Conservation (phyloP, 768 basidiomycete species). For the Russula virescens region DNA sequence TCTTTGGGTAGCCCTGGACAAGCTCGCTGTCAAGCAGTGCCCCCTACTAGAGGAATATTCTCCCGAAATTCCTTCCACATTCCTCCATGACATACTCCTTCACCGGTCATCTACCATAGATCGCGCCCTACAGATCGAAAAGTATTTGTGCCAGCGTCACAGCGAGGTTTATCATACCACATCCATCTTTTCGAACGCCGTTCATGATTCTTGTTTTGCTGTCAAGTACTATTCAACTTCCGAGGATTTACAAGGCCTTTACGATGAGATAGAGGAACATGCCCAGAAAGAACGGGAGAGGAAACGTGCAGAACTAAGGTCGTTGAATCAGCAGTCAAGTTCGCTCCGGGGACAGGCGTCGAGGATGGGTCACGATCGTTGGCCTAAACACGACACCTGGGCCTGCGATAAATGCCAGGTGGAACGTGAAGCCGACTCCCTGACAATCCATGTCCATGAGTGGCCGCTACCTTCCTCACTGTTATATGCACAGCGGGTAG, state of each 20-base stretch:
- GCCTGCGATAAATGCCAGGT: constrained; percentile 3
- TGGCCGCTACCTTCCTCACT: constrained; percentile 9
- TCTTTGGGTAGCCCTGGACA: constrained; percentile 46
- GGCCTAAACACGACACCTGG: too few species aligned
- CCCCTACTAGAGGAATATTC: constrained; percentile 42
- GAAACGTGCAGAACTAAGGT: constrained; percentile 3
- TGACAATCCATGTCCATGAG: constrained; percentile 9
- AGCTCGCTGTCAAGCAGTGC: constrained; percentile 29
- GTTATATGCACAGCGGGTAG: not conserved
- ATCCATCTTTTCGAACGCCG: constrained; percentile 7
- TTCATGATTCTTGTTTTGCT: not conserved
- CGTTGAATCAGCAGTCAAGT: not conserved
- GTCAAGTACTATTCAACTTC: constrained; percentile 7
- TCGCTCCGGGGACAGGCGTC: not conserved
- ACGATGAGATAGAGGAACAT: not conserved
- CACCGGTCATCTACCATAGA: constrained; percentile 23
- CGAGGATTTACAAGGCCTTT: not conserved
- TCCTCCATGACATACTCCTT: constrained; percentile 42
- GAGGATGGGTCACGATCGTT: not conserved
- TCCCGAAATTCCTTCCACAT: constrained; percentile 37
- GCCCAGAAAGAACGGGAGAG: not conserved
- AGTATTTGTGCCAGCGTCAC: constrained; percentile 10
- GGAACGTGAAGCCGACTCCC: not conserved
- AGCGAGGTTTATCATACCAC: not conserved
- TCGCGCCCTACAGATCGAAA: constrained; percentile 9